Evolutionary conservation across 148 eudicot species (phyloP).

Genomic region (Rhododendron mucronatum): DNA sequence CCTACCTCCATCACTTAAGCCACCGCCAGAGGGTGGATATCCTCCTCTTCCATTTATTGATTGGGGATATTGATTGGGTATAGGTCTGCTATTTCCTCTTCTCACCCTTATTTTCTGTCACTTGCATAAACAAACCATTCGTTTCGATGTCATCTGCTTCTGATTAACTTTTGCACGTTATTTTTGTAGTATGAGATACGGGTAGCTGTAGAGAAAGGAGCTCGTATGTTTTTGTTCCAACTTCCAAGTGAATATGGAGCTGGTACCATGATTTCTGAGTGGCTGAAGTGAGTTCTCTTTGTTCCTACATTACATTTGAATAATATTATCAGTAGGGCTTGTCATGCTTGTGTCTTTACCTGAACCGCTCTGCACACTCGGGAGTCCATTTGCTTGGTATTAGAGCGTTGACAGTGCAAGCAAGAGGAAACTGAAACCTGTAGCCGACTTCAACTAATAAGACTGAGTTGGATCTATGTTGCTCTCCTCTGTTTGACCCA

Average conservation of each 20-base stretch:
- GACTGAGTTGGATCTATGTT: not conserved
- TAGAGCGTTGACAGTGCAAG: not conserved
- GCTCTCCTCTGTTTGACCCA: not conserved
- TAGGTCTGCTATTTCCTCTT: slow-evolving; percentile 21
- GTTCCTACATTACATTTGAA: not conserved
- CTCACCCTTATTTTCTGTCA: not conserved
- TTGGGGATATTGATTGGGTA: slow-evolving; percentile 93
- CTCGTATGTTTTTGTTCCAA: not conserved
- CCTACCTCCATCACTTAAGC: slow-evolving; percentile 85
- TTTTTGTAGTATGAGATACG: not conserved
- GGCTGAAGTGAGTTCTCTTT: not conserved
- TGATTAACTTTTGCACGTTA: not conserved
- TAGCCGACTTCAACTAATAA: not conserved
- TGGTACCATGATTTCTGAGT: not conserved
- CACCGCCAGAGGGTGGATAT: slow-evolving; percentile 90
- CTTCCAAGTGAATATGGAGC: not conserved
- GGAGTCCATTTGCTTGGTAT: not conserved
- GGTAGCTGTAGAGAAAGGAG: not conserved
- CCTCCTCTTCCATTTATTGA: slow-evolving; percentile 71
- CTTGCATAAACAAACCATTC: not conserved
- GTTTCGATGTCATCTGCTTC: slow-evolving; percentile 1
- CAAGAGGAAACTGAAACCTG: not conserved
- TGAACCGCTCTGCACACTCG: not conserved
- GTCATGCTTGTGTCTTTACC: not conserved
- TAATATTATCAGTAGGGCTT: not conserved